phyloP scores from a whole-genome alignment of 257 asterid genomes.

The Solanum sparsipilum region DNA sequence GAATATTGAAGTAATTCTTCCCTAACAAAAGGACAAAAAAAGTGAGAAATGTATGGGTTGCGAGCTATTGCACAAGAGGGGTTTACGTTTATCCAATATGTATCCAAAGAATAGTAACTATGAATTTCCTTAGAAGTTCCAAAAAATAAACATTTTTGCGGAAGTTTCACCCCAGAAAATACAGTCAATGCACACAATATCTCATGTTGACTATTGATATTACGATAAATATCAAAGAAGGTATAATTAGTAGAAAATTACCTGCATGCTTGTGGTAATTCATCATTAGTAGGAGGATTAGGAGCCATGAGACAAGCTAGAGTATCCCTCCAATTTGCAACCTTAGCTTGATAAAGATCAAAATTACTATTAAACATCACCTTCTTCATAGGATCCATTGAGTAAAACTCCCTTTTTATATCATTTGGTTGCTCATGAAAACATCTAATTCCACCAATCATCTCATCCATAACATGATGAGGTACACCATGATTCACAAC shows the following conservation, averaged over 20 bases:
- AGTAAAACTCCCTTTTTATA: not conserved
- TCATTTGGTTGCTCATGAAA: conserved; percentile 1
- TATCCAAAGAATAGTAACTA: no score
- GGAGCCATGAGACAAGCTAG: conserved; percentile 3
- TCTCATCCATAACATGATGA: conserved; percentile 2
- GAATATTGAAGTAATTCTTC: not conserved
- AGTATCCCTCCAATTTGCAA: conserved; percentile 11
- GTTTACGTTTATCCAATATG: accelerated
- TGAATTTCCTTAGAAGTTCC: not conserved
- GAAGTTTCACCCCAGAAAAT: no score
- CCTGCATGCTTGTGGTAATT: conserved; percentile 2
- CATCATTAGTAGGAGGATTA: not conserved
- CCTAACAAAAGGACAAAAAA: not conserved
- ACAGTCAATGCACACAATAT: no score
- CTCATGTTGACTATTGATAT: no score
- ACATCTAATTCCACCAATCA: not conserved
- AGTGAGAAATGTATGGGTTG: not conserved
- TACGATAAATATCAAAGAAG: not conserved
- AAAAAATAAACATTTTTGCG: not conserved
- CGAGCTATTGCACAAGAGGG: not conserved
- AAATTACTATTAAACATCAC: conserved; percentile 5
- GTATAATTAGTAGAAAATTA: not conserved
- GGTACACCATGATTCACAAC: conserved; percentile 12
- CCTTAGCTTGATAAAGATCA: conserved; percentile 2
- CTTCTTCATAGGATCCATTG: conserved; percentile 2